Base-by-base conservation (phyloP, 2,329 filamentous ascomycete genomes). In the Cytospora leucostoma region DNA sequence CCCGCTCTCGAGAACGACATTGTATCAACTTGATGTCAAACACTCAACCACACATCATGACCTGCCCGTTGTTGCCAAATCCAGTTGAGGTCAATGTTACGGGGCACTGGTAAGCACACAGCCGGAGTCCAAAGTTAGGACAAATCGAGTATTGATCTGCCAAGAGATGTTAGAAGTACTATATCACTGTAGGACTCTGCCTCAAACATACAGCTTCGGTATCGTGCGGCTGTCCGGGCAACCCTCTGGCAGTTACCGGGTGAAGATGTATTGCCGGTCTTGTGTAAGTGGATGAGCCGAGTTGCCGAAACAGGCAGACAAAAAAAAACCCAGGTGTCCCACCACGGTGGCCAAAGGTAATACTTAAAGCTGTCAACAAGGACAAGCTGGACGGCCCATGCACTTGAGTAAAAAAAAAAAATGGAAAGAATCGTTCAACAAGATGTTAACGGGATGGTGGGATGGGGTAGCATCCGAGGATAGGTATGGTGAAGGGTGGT, bases 1-100 rank as follows among this genome's bases (percentile, higher is more conserved):
- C 68, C 68, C 61, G 67, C 62, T 56, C 71, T 72, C 52, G 68
- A 66, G 40, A 74, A 74, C 62, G 74, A 70, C 75, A 76, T 69
- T 66, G 67, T 66, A 61, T 70, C 67, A 64, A 33, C 58, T 56
- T 37, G 62, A 66, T 68, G 67, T 66, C 54, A 47, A 47, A 62
- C 62, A 56, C 61, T 67, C 56, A 63, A 65, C 59, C 44, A 57
- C 64, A 67, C 57, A 61, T 64, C 21, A 47, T 61, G 37, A 35
- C 54, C 40, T 49, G 32, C 38, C 54, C 21, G 34, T 27, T 32
- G 49, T 51, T 59, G 17, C 32, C 63, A 66, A 68, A 51, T 68
- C 71, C 61, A 37, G 34, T 53, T 47, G 17, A 35, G 33, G 34
- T 54, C 34, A 47, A 53, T 21, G 33, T 61, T 19, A 38, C 59